Evolutionary conservation across 352 stramenopile species (phyloP).

Genomic region (Salisapilia sapeloensis): DNA sequence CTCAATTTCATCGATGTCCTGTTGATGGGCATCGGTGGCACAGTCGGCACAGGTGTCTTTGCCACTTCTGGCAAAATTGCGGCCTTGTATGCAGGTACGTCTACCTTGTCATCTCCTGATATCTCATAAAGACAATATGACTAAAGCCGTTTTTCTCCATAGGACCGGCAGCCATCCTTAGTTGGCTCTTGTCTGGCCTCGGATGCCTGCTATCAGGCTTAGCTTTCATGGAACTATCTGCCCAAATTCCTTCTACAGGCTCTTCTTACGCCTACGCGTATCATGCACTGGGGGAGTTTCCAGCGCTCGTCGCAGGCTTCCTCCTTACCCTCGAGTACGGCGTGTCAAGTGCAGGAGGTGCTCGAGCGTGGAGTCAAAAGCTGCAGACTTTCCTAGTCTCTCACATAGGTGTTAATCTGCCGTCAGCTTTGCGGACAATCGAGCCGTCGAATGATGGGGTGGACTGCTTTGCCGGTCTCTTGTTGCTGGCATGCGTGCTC

Average conservation of each 20-base stretch:
- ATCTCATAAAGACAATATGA: not conserved
- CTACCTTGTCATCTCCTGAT: not conserved
- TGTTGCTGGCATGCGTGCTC: slow-evolving; percentile 45
- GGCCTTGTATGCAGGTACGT: slow-evolving; percentile 18
- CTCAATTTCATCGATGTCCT: slow-evolving; percentile 86
- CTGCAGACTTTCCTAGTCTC: slow-evolving; percentile 62
- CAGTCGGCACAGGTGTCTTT: slow-evolving; percentile 89
- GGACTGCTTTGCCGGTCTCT: slow-evolving; percentile 56
- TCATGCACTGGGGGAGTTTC: slow-evolving; percentile 84
- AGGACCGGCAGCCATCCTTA: slow-evolving; percentile 65
- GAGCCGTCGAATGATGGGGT: slow-evolving; percentile 28
- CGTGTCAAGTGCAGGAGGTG: slow-evolving; percentile 79
- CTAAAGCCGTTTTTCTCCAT: too few species aligned
- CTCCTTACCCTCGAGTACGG: slow-evolving; percentile 89
- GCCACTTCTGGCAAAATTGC: slow-evolving; percentile 59
- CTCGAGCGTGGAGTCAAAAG: slow-evolving; percentile 90
- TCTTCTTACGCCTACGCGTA: slow-evolving; percentile 91
- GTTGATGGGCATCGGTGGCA: slow-evolving; percentile 87
- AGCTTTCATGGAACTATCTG: slow-evolving; percentile 86
- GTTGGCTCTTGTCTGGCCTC: slow-evolving; percentile 66
- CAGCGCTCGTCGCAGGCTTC: slow-evolving; percentile 78
- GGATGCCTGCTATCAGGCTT: slow-evolving; percentile 69
- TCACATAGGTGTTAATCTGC: slow-evolving; percentile 22
- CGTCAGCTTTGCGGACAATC: slow-evolving; percentile 60
- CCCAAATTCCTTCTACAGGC: slow-evolving; percentile 73